Conservation (phyloP, 2,329 filamentous ascomycete genomes). For the Aureobasidium sp. region DNA sequence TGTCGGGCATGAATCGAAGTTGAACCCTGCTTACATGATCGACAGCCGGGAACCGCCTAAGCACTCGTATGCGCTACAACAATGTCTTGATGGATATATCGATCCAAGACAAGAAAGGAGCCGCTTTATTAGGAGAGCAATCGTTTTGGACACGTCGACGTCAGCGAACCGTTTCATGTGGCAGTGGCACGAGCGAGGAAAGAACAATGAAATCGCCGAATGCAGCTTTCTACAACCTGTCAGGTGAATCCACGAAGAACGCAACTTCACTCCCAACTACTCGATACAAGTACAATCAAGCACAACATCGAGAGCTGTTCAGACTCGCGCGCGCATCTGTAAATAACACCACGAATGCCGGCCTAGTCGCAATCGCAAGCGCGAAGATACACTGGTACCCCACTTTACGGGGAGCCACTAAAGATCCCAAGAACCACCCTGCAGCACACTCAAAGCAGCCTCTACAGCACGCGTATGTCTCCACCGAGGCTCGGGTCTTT, state of each 20-base stretch:
- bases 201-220: neutral
- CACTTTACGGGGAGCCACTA: neutral
- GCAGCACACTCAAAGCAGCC: neutral
- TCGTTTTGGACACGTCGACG: neutral
- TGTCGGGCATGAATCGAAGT: neutral
- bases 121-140: neutral
- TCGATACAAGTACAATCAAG: neutral
- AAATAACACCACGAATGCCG: neutral
- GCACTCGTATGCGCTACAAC: neutral
- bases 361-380: neutral
- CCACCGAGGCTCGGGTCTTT: neutral
- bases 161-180: neutral
- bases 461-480: neutral
- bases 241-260: neutral
- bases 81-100: neutral
- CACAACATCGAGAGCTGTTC: neutral
- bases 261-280: neutral
- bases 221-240: neutral
- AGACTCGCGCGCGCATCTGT: neutral
- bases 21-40: neutral
- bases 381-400: neutral
- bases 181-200: neutral
- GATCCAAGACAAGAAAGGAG: slow-evolving; percentile 3
- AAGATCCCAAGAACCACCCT: neutral
- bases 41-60: neutral